phyloP scores from a whole-genome alignment of 371 early-diverging fungal species.

The Mortierella sp. region DNA sequence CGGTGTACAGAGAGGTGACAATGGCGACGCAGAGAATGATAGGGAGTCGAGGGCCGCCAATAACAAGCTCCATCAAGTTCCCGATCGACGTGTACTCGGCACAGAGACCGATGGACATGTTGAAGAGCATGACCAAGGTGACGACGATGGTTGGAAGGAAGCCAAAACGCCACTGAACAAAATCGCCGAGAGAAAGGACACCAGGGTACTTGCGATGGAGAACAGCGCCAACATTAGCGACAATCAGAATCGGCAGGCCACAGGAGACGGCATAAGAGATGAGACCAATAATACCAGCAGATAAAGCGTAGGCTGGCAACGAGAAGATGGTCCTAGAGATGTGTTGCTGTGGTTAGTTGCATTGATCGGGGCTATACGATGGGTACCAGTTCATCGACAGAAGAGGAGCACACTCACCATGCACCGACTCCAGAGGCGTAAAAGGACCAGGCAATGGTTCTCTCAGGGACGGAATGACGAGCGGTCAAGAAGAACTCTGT shows the following conservation, averaged over 20 bases:
- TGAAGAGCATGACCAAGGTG: conserved; percentile 60
- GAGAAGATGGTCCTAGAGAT: conserved; percentile 45
- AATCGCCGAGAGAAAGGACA: conserved; percentile 59
- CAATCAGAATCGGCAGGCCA: conserved; percentile 63
- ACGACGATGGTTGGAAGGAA: conserved; percentile 56
- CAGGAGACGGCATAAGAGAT: conserved; percentile 61
- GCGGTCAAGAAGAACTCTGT: conserved; percentile 67
- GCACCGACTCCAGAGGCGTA: conserved; percentile 43
- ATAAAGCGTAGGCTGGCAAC: conserved; percentile 55
- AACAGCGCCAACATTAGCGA: conserved; percentile 61
- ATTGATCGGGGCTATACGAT: neutral
- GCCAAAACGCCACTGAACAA: conserved; percentile 62
- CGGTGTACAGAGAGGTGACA: conserved; percentile 66
- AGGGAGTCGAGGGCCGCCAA: conserved; percentile 59
- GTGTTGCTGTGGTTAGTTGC: neutral
- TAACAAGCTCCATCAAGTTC: conserved; percentile 58
- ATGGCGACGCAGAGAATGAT: conserved; percentile 61
- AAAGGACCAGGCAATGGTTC: conserved; percentile 51
- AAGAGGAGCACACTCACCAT: conserved; percentile 18
- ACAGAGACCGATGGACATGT: conserved; percentile 57
- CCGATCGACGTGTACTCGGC: conserved; percentile 69
- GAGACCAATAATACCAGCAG: conserved; percentile 64
- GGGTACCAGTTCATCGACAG: neutral
- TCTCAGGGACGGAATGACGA: conserved; percentile 34
- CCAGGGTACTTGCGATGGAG: conserved; percentile 59